Conservation (phyloP, 1,284 basidiomycete genomes). For the Ceratobasidium sp. region DNA sequence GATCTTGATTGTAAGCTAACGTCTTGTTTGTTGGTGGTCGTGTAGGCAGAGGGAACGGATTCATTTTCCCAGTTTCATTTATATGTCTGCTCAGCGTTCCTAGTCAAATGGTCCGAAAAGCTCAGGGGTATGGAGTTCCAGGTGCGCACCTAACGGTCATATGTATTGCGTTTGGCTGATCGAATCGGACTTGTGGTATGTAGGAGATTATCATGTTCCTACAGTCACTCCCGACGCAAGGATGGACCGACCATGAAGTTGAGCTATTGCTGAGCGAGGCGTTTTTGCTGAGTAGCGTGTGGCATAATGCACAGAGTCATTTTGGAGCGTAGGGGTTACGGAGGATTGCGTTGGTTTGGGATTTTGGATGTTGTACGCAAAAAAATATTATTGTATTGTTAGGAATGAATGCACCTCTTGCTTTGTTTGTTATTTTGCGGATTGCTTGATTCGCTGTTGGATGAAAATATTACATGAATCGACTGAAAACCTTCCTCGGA, state of each 20-base stretch:
- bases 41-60: constrained; percentile 91
- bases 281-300: constrained; percentile 93
- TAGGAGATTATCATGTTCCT: constrained; percentile 99
- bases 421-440: too few relatives aligned
- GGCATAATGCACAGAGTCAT: constrained; percentile 95
- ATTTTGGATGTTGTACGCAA: not conserved
- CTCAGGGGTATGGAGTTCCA: constrained; percentile 96
- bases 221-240: constrained; percentile 94
- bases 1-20: not conserved
- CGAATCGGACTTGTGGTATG: not conserved
- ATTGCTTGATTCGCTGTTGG: too few relatives aligned
- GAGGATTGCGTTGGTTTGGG: not conserved
- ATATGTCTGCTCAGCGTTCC: constrained; percentile 95
- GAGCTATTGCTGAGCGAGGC: constrained; percentile 96
- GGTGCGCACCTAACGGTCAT: constrained; percentile 62
- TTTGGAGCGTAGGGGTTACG: constrained; percentile 60
- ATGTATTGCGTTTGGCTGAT: not conserved
- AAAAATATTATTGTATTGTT: too few relatives aligned
- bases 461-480: too few relatives aligned
- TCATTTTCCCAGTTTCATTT: constrained; percentile 97
- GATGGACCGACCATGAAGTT: constrained; percentile 96
- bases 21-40: not conserved
- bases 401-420: too few relatives aligned
- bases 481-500: too few relatives aligned
- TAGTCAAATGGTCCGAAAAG: constrained; percentile 92